A percentile compares a stretch with the other conserved stretches of the same genome.
phyloP scores from a whole-genome alignment of 2,329 filamentous ascomycete genomes.

The Aspergillus sp. region DNA sequence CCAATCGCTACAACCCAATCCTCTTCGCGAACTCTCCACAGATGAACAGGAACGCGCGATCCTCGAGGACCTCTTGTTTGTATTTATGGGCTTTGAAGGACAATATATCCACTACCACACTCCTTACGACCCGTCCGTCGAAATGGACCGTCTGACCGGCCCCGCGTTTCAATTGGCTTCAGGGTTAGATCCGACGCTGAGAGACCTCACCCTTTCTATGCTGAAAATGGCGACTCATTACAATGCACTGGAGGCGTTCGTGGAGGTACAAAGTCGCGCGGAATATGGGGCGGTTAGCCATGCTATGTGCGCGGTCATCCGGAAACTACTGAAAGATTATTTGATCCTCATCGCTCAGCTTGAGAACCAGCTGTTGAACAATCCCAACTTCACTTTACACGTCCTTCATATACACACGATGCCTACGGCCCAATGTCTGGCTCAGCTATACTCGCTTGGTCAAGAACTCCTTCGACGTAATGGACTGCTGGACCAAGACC shows the following conservation, averaged over 20 bases:
- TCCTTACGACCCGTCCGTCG: conserved; percentile 72
- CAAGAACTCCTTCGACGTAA: conserved; percentile 85
- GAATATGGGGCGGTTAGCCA: conserved; percentile 95
- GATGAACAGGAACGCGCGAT: conserved; percentile 81
- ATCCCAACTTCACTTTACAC: conserved; percentile 82
- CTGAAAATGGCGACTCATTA: conserved; percentile 93
- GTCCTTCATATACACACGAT: conserved; percentile 87
- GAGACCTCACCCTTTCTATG: conserved; percentile 82
- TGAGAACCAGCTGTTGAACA: conserved; percentile 86
- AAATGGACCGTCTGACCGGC: conserved; percentile 79
- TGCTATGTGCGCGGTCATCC: conserved; percentile 88
- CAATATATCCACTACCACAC: conserved; percentile 87
- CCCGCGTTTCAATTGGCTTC: conserved; percentile 72
- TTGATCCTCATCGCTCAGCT: conserved; percentile 86
- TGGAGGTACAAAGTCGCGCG: conserved; percentile 87
- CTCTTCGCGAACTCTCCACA: conserved; percentile 64
- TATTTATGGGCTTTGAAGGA: conserved; percentile 98
- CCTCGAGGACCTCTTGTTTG: conserved; percentile 83
- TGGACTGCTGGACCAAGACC: conserved; percentile 69
- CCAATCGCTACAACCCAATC: conserved; percentile 57
- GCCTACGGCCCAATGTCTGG: conserved; percentile 83
- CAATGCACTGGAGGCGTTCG: conserved; percentile 80
- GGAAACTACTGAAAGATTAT: conserved; percentile 88
- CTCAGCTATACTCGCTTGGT: conserved; percentile 79
- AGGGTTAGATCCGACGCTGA: conserved; percentile 83